Percentiles rank a stretch among this genome's conserved stretches.
Evolutionary conservation across 2,329 filamentous ascomycete genomes (phyloP).

Genomic region (Aspergillus tanneri): DNA sequence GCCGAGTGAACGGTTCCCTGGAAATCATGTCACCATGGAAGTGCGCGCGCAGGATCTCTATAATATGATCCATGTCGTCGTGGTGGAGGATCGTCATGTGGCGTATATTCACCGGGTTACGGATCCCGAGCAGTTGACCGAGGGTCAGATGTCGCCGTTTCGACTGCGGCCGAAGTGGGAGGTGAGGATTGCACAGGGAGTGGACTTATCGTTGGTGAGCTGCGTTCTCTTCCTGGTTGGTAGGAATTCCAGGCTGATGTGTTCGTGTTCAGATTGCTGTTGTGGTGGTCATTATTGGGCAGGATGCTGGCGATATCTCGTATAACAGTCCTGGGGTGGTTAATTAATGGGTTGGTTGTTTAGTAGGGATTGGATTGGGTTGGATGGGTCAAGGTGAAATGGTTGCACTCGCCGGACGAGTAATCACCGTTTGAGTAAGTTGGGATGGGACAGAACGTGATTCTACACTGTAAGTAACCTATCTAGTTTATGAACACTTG

Average conservation of each 20-base stretch:
- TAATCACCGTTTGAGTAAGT: no score
- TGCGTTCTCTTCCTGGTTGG: not conserved
- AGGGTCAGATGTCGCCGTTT: conserved; percentile 19
- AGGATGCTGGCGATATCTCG: conserved; percentile 1
- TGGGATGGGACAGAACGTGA: no score
- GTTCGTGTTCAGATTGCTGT: conserved; percentile 15
- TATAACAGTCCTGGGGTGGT: not conserved
- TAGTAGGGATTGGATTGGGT: not conserved
- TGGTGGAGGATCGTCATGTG: conserved; percentile 10
- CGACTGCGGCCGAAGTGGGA: conserved; percentile 18
- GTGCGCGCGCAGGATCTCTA: conserved; percentile 15
- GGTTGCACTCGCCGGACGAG: no score
- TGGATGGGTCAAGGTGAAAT: no score
- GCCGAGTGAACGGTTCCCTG: not conserved
- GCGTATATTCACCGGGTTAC: conserved; percentile 16
- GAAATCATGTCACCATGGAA: conserved; percentile 12
- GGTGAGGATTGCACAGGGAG: conserved; percentile 15
- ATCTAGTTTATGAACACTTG: no score
- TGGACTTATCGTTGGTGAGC: conserved; percentile 20
- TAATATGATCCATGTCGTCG: conserved; percentile 16
- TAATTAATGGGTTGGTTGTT: not conserved
- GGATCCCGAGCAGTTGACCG: conserved; percentile 9
- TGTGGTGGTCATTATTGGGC: conserved; percentile 19
- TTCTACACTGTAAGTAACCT: no score
- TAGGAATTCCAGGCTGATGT: not conserved